phyloP scores from a whole-genome alignment of 441 rosid species.

The Erodium trifolium region DNA sequence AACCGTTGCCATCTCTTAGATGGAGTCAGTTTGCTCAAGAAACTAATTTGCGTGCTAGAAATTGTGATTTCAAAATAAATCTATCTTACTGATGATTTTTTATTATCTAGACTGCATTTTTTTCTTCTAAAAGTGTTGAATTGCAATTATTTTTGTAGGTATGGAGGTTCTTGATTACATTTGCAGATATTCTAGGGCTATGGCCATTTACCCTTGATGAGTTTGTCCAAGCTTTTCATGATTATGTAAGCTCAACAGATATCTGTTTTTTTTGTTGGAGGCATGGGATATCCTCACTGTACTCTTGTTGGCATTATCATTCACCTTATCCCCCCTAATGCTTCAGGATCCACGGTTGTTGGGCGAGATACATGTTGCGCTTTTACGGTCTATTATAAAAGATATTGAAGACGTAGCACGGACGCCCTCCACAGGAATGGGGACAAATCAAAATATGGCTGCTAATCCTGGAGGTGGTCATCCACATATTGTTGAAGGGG shows the following conservation, averaged over 20 bases:
- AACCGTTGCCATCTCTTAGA: neutral
- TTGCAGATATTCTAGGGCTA: slow-evolving; percentile 66
- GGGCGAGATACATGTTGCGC: slow-evolving; percentile 72
- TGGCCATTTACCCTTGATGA: slow-evolving; percentile 94
- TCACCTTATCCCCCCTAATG: slow-evolving; percentile 17
- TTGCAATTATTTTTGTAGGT: slow-evolving; percentile 35
- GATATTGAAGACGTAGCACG: slow-evolving; percentile 78
- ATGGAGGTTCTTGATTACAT: slow-evolving; percentile 81
- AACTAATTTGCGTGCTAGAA: slow-evolving; percentile 10
- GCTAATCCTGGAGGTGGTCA: slow-evolving; percentile 79
- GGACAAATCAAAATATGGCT: slow-evolving; percentile 52
- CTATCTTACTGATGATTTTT: neutral
- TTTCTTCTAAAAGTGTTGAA: slow-evolving; percentile 2
- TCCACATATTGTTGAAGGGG: slow-evolving; percentile 83
- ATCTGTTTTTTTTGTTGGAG: neutral
- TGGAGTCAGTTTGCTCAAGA: neutral
- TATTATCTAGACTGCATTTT: neutral
- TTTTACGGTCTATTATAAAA: slow-evolving; percentile 57
- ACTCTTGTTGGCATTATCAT: slow-evolving; percentile 21
- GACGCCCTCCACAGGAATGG: slow-evolving; percentile 44
- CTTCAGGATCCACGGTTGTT: slow-evolving; percentile 67
- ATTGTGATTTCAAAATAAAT: slow-evolving; percentile 4
- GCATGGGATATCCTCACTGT: slow-evolving; percentile 14
- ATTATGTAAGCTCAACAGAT: slow-evolving; percentile 43
- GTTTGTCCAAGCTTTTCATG: slow-evolving; percentile 81